Evolutionary conservation across 768 basidiomycete species (phyloP).

Genomic region (Trametes gibbosa): DNA sequence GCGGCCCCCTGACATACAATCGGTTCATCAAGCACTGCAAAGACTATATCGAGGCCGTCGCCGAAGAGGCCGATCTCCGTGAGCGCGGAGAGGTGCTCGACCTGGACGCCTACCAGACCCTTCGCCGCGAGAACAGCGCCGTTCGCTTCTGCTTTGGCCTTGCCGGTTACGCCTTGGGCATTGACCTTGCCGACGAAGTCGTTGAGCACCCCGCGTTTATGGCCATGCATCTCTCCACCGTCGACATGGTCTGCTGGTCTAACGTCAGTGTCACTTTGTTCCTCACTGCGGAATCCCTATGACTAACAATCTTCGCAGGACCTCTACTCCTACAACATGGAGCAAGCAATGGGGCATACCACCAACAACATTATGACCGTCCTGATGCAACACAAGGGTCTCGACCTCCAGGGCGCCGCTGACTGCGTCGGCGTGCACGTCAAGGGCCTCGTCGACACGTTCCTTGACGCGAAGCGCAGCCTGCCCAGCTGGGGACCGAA

Average conservation of each 20-base stretch:
- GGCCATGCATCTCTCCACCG: constrained; percentile 54
- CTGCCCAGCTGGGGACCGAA: constrained; percentile 49
- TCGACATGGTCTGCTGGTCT: constrained; percentile 67
- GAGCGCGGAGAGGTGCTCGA: constrained; percentile 54
- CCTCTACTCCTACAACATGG: constrained; percentile 71
- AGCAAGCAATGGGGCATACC: constrained; percentile 60
- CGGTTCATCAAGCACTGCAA: constrained; percentile 54
- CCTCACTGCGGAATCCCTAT: not conserved
- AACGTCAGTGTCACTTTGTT: constrained; percentile 47
- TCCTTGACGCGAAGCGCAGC: constrained; percentile 41
- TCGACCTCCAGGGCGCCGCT: constrained; percentile 57
- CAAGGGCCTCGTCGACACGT: constrained; percentile 48
- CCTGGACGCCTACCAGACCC: constrained; percentile 48
- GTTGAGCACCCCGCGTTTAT: constrained; percentile 54
- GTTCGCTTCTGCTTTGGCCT: constrained; percentile 62
- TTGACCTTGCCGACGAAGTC: constrained; percentile 62
- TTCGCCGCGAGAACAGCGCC: constrained; percentile 70
- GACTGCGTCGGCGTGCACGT: constrained; percentile 56
- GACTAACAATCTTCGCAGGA: constrained; percentile 42
- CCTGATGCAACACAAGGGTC: constrained; percentile 52
- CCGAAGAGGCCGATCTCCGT: constrained; percentile 60
- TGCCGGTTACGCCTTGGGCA: constrained; percentile 56
- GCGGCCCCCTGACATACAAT: constrained; percentile 45
- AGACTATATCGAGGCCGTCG: constrained; percentile 56
- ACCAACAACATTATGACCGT: constrained; percentile 72